Percentiles rank a stretch among this genome's conserved stretches.
These are phyloP conservation scores for Camellia oleifera DNA, from an alignment of 179 eudicot species.

Conservation along the genomic window DNA sequence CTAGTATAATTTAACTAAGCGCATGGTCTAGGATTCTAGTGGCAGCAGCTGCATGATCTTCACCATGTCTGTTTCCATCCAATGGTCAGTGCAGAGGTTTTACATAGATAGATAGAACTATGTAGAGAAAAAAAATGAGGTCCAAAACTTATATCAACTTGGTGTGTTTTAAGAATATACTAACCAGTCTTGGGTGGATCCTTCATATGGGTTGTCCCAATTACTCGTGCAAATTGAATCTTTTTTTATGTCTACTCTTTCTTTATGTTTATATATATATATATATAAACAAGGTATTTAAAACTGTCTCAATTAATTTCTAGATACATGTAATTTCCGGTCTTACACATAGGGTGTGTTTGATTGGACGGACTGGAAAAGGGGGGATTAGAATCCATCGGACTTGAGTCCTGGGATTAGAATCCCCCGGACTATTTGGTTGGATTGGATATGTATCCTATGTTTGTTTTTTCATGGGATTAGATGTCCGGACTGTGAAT, in stretches of 20 bases:
- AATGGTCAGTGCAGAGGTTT: background rate
- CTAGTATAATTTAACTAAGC: too few species aligned
- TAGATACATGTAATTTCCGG: too few species aligned
- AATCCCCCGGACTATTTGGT: too few species aligned
- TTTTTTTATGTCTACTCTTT: background rate
- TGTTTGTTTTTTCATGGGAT: too few species aligned
- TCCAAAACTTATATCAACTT: slow-evolving; percentile 8
- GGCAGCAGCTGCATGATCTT: background rate
- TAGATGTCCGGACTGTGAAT: too few species aligned
- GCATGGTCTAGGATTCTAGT: background rate
- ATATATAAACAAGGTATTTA: background rate
- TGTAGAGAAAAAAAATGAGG: background rate
- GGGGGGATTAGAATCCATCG: too few species aligned
- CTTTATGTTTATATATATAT: background rate
- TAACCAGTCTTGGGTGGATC: slow-evolving; percentile 19
- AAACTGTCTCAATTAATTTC: too few species aligned
- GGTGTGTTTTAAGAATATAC: background rate
- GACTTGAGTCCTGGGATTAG: too few species aligned
- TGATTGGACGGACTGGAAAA: too few species aligned
- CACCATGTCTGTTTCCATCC: too few species aligned
- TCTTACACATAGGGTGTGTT: too few species aligned
- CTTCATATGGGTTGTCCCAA: slow-evolving; percentile 19
- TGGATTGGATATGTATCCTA: too few species aligned
- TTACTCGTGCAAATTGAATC: background rate
- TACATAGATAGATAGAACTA: background rate